phyloP scores from a whole-genome alignment of 2,329 filamentous ascomycete species.

The Penicillium sp. region DNA sequence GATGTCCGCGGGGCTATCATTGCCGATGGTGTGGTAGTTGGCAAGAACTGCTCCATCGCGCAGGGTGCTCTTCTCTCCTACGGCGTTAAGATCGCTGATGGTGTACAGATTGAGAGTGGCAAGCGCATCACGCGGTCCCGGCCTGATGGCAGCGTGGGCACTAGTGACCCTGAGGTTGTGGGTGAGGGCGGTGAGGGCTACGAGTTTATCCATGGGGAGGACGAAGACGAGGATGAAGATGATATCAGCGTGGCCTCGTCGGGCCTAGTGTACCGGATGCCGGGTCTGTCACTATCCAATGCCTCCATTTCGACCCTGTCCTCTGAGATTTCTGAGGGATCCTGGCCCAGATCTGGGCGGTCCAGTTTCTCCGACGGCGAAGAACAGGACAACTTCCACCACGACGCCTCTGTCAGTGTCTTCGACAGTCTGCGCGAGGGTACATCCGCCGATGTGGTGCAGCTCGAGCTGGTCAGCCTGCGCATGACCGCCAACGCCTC shows the following conservation, averaged over 20 bases:
- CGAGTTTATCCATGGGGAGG: constrained; percentile 67
- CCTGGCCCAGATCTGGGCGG: constrained; percentile 71
- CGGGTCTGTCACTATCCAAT: constrained; percentile 49
- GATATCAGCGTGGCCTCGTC: constrained; percentile 63
- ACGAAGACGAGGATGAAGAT: constrained; percentile 67
- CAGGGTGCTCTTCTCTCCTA: constrained; percentile 79
- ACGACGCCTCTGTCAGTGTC: constrained; percentile 84
- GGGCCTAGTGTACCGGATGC: constrained; percentile 55
- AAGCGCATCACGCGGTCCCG: constrained; percentile 51
- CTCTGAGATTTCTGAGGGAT: constrained; percentile 59
- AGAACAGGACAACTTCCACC: constrained; percentile 71
- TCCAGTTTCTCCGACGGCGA: constrained; percentile 71
- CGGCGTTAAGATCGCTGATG: constrained; percentile 71
- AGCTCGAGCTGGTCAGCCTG: constrained; percentile 91
- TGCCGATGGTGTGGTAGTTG: constrained; percentile 71
- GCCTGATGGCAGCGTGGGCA: constrained; percentile 46
- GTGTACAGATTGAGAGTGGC: constrained; percentile 49
- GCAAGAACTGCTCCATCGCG: constrained; percentile 69
- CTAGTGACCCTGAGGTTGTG: constrained; percentile 58
- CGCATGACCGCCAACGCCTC: constrained; percentile 89
- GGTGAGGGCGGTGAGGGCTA: constrained; percentile 64
- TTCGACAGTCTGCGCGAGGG: constrained; percentile 79
- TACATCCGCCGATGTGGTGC: constrained; percentile 77
- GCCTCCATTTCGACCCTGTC: constrained; percentile 68
- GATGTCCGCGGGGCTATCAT: constrained; percentile 74